Conservation (phyloP, 2,329 filamentous ascomycete genomes). For the Claviceps sp. region DNA sequence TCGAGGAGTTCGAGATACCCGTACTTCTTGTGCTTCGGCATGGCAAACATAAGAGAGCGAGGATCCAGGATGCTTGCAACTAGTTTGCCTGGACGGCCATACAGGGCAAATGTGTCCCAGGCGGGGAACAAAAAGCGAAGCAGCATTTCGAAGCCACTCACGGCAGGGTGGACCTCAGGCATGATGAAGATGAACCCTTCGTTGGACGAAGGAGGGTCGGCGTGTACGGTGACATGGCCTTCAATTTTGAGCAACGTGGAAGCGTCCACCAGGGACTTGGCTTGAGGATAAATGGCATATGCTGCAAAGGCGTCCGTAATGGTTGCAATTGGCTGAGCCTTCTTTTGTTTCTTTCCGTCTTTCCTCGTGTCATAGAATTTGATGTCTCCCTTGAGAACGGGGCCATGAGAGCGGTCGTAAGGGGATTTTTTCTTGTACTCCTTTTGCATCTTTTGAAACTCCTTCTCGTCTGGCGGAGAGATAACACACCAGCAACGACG, state of each 20-base stretch:
- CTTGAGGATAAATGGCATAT: constrained; percentile 91
- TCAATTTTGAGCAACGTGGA: constrained; percentile 92
- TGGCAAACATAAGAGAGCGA: constrained; percentile 92
- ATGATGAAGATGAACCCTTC: constrained; percentile 98
- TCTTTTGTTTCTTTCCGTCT: constrained; percentile 76
- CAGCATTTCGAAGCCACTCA: constrained; percentile 92
- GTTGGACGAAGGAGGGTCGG: constrained; percentile 58
- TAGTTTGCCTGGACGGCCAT: constrained; percentile 75
- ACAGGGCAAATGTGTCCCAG: constrained; percentile 84
- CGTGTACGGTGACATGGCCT: constrained; percentile 78
- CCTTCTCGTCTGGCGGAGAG: constrained; percentile 84
- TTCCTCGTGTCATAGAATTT: constrained; percentile 81
- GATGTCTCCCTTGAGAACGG: constrained; percentile 70
- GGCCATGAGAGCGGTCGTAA: constrained; percentile 59
- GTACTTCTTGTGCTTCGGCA: constrained; percentile 78
- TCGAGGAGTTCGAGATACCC: constrained; percentile 86
- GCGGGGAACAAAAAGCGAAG: constrained; percentile 84
- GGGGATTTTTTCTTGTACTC: constrained; percentile 66
- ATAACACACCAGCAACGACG: constrained; percentile 95
- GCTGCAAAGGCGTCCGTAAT: constrained; percentile 84
- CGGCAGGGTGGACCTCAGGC: constrained; percentile 85
- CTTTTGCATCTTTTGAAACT: constrained; percentile 72
- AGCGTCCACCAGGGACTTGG: constrained; percentile 84
- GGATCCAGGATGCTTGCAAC: constrained; percentile 79
- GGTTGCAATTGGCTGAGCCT: constrained; percentile 77